Evolutionary conservation across 2,329 filamentous ascomycete species (phyloP).

Genomic region (Claviceps africana): DNA sequence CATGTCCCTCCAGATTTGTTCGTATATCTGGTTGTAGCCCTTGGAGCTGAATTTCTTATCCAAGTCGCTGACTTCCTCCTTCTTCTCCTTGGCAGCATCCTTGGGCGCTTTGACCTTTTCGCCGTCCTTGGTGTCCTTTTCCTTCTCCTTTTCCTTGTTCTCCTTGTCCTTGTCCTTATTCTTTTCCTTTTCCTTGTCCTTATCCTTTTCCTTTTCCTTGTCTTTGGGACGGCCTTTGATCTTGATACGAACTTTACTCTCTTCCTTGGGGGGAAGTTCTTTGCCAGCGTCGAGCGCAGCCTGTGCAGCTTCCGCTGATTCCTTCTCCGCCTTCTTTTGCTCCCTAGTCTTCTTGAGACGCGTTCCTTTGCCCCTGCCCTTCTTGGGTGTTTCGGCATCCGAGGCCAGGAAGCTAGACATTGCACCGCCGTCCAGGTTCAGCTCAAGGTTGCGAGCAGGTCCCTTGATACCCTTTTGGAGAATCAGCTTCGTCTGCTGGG

Average conservation of each 20-base stretch:
- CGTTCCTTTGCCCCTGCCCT: slow-evolving; percentile 43
- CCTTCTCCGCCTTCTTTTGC: slow-evolving; percentile 68
- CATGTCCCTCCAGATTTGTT: slow-evolving; percentile 92
- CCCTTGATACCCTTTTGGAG: slow-evolving; percentile 77
- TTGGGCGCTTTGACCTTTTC: slow-evolving; percentile 26
- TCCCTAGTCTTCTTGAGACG: slow-evolving; percentile 85
- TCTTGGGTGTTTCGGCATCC: slow-evolving; percentile 40
- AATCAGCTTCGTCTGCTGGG: slow-evolving; percentile 75
- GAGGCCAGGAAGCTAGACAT: slow-evolving; percentile 71
- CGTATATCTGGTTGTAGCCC: slow-evolving; percentile 91
- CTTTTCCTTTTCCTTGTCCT: slow-evolving; percentile 29
- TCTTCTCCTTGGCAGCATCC: slow-evolving; percentile 37
- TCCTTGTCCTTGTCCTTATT: slow-evolving; percentile 38
- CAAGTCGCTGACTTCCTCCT: slow-evolving; percentile 36
- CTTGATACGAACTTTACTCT: slow-evolving; percentile 49
- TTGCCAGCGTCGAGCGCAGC: slow-evolving; percentile 68
- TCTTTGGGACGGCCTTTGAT: slow-evolving; percentile 39
- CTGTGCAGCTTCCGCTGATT: slow-evolving; percentile 75
- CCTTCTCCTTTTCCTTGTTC: slow-evolving; percentile 23
- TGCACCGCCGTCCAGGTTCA: slow-evolving; percentile 70
- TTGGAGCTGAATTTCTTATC: slow-evolving; percentile 68
- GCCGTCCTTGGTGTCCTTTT: slow-evolving; percentile 30
- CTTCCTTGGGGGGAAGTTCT: slow-evolving; percentile 47
- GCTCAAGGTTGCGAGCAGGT: slow-evolving; percentile 54
- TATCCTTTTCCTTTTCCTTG: slow-evolving; percentile 26